These are phyloP conservation scores for Amorphotheca resinae DNA, from an alignment of 495 filamentous ascomycete genomes.

Conservation along the genomic window DNA sequence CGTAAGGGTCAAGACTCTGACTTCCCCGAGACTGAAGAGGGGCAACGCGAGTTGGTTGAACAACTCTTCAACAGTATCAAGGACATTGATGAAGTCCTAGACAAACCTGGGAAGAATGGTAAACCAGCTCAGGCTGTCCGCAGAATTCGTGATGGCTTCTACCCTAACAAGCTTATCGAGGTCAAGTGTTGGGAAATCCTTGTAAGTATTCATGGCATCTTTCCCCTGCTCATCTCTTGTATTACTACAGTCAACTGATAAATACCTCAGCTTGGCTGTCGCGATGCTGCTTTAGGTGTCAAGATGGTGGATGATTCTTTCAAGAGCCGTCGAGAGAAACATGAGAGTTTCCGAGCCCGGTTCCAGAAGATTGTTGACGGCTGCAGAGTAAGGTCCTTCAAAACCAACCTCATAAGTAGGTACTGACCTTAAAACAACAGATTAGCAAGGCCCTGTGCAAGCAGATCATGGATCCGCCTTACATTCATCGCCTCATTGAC, in stretches of 20 bases:
- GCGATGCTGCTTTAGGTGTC: background rate
- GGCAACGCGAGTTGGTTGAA: background rate
- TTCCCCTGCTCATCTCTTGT: background rate
- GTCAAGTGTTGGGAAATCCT: slow-evolving; percentile 11
- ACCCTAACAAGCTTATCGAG: slow-evolving; percentile 10
- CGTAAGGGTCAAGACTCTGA: background rate
- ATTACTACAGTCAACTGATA: background rate
- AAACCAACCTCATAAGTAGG: background rate
- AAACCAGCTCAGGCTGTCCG: slow-evolving; percentile 7
- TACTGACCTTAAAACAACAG: slow-evolving; percentile 4
- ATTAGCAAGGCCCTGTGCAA: slow-evolving; percentile 15
- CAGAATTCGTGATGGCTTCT: background rate
- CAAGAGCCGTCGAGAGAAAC: background rate
- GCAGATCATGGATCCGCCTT: slow-evolving; percentile 11
- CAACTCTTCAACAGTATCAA: slow-evolving; percentile 8
- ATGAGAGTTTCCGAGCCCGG: background rate
- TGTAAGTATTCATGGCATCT: slow-evolving; percentile 8
- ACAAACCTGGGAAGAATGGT: slow-evolving; percentile 9
- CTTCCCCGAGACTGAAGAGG: background rate
- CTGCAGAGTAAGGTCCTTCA: background rate
- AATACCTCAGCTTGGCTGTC: background rate
- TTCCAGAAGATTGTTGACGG: slow-evolving; percentile 5
- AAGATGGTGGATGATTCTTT: background rate
- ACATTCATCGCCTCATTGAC: slow-evolving; percentile 7
- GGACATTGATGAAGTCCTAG: slow-evolving; percentile 7